Base-by-base conservation (phyloP, 805 yeast genomes). In the Saccharomycopsis capsularis region DNA sequence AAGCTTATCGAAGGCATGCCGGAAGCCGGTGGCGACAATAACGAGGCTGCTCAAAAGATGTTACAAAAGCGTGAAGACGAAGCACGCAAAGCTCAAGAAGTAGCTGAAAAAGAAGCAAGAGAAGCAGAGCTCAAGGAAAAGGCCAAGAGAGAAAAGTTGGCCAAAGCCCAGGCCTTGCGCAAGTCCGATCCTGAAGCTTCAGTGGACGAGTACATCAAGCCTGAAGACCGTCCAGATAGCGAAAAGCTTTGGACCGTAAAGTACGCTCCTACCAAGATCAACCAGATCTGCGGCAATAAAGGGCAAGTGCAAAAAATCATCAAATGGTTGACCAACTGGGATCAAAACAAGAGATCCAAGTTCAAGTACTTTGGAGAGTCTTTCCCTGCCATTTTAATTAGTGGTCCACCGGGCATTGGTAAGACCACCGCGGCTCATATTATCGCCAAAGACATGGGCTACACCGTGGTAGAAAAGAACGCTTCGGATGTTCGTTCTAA, bases 371-470 rank as follows among this genome's bases (percentile, higher is more conserved):
- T 80, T 2, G 84, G 78, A 0, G 86, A 86, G 2, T 64, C 75
- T 9, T 87, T 70, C 58, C 73, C 96, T 50, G 95, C 99, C 0
- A 91, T 85, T 2, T 72, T 93, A 60, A 76, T 93, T 3, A 82
- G 85, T 65, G 99, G 99, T 0, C 93, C 96, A 0, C 89, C 96
- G 0, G 99, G 99, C 1, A 73, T 84, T 16, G 99, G 99, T 7
- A 91, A 91, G 61, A 90, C 98, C 0, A 78, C 93, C 0, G 81
- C 89, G 1, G 87, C 91, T 0, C 96, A 90, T 59, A 77, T 88
- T 1, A 74, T 89, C 34, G 93, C 96, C 2, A 73, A 71, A 41
- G 95, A 86, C 55, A 75, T 85, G 36, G 95, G 95, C 0, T 91
- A 85, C 61, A 78, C 80, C 41, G 75, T 85, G 0, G 74, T 84